A percentile compares a stretch with the other conserved stretches of the same genome.
These are phyloP conservation scores for Panicum virgatum DNA, from an alignment of 202 grass and related monocot genomes.

Conservation along the genomic window DNA sequence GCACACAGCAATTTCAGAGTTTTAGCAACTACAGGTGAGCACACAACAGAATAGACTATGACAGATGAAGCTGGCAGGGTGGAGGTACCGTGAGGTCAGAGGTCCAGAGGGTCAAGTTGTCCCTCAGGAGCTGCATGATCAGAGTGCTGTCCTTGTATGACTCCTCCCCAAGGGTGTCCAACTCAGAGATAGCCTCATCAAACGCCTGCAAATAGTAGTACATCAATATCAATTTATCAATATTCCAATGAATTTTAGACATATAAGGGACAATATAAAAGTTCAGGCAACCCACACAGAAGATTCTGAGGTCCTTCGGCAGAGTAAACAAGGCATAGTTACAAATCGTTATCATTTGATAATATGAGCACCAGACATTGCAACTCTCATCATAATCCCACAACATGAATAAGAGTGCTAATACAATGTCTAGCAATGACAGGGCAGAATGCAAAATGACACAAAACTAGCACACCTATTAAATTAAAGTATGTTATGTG, in stretches of 20 bases:
- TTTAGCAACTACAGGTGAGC: not conserved
- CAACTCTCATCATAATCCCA: not conserved
- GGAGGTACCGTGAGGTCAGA: conserved; percentile 68
- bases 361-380: not conserved
- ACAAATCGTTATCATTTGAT: not conserved
- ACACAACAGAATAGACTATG: not conserved
- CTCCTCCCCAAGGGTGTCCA: conserved; percentile 82
- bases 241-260: not conserved
- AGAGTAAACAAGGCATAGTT: not conserved
- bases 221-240: not conserved
- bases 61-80: not conserved
- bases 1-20: conserved; percentile 12
- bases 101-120: conserved; percentile 96
- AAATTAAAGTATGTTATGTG: not conserved
- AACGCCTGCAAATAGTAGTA: conserved; percentile 56
- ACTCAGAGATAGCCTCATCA: conserved; percentile 90
- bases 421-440: not conserved
- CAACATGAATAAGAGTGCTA: not conserved
- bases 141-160: conserved; percentile 96
- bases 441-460: not conserved
- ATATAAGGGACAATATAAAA: not conserved
- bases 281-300: not conserved
- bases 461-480: not conserved
- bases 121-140: conserved; percentile 95
- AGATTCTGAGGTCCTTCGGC: not conserved